Percentiles rank a stretch among this genome's conserved stretches.
These are phyloP conservation scores for Aciculosporium take DNA, from an alignment of 2,329 filamentous ascomycete species.

Conservation along the genomic window DNA sequence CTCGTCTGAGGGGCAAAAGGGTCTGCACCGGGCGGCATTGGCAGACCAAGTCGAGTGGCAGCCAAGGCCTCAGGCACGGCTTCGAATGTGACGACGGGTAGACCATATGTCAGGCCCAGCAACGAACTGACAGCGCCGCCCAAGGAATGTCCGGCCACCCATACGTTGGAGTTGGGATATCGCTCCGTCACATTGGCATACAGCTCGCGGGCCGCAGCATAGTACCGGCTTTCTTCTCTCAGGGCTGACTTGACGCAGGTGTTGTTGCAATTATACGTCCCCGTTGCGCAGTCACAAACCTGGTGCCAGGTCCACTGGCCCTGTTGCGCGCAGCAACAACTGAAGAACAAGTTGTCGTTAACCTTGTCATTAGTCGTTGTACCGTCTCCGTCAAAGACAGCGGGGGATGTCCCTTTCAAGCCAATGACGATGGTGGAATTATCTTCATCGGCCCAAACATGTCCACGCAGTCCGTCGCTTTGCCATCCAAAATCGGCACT, in stretches of 20 bases:
- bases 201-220: slow-evolving; percentile 73
- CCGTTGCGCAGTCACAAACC: slow-evolving; percentile 83
- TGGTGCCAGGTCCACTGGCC: slow-evolving; percentile 81
- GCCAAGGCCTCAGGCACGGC: slow-evolving; percentile 84
- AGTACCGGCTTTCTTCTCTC: slow-evolving; percentile 76
- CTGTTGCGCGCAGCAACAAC: slow-evolving; percentile 91
- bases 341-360: slow-evolving; percentile 96
- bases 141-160: slow-evolving; percentile 85
- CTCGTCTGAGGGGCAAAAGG: slow-evolving; percentile 57
- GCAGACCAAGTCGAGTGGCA: slow-evolving; percentile 70
- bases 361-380: slow-evolving; percentile 96
- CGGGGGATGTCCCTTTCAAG: slow-evolving; percentile 78
- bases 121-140: slow-evolving; percentile 83
- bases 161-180: slow-evolving; percentile 73
- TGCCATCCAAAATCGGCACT: slow-evolving; percentile 90
- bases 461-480: slow-evolving; percentile 72
- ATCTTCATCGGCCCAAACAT: slow-evolving; percentile 75
- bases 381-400: slow-evolving; percentile 90
- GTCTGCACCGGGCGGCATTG: slow-evolving; percentile 65
- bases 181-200: slow-evolving; percentile 85
- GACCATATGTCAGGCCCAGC: slow-evolving; percentile 76
- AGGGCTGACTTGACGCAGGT: slow-evolving; percentile 71
- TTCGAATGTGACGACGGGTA: slow-evolving; percentile 86
- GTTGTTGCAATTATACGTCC: slow-evolving; percentile 80
- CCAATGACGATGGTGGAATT: slow-evolving; percentile 86